phyloP scores from a whole-genome alignment of 805 yeast genomes.

The Candida ponderosae region DNA sequence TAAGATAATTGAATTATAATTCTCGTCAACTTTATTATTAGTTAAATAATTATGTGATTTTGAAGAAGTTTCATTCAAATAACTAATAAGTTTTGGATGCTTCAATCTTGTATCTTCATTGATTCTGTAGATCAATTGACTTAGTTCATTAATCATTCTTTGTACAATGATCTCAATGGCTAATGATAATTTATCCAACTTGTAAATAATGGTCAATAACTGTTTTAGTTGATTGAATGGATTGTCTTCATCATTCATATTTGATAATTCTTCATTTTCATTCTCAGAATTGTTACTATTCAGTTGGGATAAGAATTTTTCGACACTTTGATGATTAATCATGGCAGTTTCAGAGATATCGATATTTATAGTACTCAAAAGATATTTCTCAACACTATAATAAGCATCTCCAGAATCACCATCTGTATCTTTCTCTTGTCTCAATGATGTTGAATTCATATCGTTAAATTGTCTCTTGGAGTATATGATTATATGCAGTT shows the following conservation, averaged over 20 bases:
- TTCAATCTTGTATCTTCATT: conserved; percentile 57
- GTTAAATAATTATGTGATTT: conserved; percentile 8
- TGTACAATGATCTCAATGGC: conserved; percentile 47
- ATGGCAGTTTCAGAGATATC: conserved; percentile 46
- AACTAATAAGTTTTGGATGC: conserved; percentile 36
- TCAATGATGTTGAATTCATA: conserved; percentile 2
- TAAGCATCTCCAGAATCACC: conserved; percentile 14
- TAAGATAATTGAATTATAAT: conserved; percentile 45
- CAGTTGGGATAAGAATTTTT: conserved; percentile 25
- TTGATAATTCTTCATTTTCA: conserved; percentile 19
- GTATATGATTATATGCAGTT: conserved; percentile 62
- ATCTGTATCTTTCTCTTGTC: conserved; percentile 2
- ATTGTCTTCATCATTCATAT: conserved; percentile 29
- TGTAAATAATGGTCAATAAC: conserved; percentile 49
- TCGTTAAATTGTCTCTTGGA: conserved; percentile 30
- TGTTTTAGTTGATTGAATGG: conserved; percentile 48
- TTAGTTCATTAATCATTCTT: conserved; percentile 54
- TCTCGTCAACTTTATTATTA: conserved; percentile 26
- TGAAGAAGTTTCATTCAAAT: conserved; percentile 15
- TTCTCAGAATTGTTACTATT: conserved; percentile 16
- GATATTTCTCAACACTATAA: conserved; percentile 43
- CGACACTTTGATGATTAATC: conserved; percentile 25
- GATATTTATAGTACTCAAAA: conserved; percentile 48
- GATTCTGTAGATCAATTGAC: conserved; percentile 50
- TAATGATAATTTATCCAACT: conserved; percentile 51